Evolutionary conservation across 192 early-diverging fungal species (phyloP).

Genomic region (Obelidium mucronatum): DNA sequence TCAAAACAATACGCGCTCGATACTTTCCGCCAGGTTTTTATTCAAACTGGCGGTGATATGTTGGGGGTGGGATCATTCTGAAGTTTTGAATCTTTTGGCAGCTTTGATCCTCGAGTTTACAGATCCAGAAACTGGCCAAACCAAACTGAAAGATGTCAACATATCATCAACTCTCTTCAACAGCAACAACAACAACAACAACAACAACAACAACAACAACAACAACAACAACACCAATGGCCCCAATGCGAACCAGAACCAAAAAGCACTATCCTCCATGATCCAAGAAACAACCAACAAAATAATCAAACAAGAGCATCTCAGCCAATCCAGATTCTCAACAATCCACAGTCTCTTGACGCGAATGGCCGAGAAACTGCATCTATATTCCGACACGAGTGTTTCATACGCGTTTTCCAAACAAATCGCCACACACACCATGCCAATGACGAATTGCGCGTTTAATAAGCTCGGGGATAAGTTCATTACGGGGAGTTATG

Average conservation of each 20-base stretch:
- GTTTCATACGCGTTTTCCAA: constrained; percentile 38
- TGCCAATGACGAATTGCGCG: constrained; percentile 62
- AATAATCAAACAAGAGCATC: constrained; percentile 25
- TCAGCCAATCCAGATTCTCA: background rate
- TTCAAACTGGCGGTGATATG: background rate
- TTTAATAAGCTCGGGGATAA: constrained; percentile 58
- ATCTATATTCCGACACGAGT: background rate
- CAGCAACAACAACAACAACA: no score
- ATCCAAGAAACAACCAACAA: no score
- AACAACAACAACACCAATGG: no score
- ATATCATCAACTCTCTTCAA: background rate
- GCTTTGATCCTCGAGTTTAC: constrained; percentile 18
- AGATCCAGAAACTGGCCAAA: background rate
- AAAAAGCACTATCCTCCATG: no score
- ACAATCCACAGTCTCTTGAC: background rate
- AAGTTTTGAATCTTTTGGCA: no score
- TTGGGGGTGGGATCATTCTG: no score
- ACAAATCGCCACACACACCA: constrained; percentile 47
- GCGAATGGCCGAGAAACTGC: constrained; percentile 29
- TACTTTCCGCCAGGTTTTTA: constrained; percentile 34
- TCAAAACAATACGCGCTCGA: constrained; percentile 14
- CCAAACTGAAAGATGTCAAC: constrained; percentile 27
- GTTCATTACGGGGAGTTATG: constrained; percentile 58
- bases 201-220: no score
- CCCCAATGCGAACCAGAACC: no score